Evolutionary conservation across 768 basidiomycete genomes (phyloP), one percentile per base, ranked within the genome.

Genomic region (Rhizopogon vesiculosus): DNA sequence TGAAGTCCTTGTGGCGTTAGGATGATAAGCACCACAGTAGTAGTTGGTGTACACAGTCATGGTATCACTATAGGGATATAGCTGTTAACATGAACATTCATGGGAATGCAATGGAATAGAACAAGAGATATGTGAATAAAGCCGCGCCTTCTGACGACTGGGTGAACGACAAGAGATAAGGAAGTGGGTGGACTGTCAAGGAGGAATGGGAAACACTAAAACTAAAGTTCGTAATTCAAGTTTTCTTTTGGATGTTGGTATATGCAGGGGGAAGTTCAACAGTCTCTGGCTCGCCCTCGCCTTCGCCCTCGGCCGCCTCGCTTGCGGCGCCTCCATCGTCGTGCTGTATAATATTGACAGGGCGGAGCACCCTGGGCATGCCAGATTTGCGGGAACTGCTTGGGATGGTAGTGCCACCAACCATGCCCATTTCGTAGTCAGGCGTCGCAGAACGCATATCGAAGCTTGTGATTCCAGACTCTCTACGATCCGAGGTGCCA

Each of bases 201-300:
- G 35, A 49, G 35, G 9, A 38, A 49, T 5, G 25, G 7, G 25
- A 29, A 53, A 12, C 22, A 12, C 25, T 9, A 18, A 52, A 9
- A 8, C 25, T 9, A 18, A 52, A 9, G 12, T 2, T 5, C 46
- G 33, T 53, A 50, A 53, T 50, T 53, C 51, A 49, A 29, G 55
- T 5, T 0, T 56, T 29, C 40, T 57, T 67, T 38, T 51, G 61
- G 45, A 91, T 75, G 57, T 87, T 81, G 28, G 86, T 89, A 69
- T 93, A 93, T 31, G 89, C 89, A 2, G 90, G 90, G 13, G 90
- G 90, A 48, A 93, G 76, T 69, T 93, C 91, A 45, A 93, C 82
- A 42, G 89, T 91, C 69, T 89, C 90, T 15, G 80, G 66, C 16
- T 73, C 76, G 7, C 70, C 72, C 43, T 66, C 66, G 7, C 70